Evolutionary conservation across 805 yeast genomes (phyloP).

Genomic region (Cyberlindnera petersonii): DNA sequence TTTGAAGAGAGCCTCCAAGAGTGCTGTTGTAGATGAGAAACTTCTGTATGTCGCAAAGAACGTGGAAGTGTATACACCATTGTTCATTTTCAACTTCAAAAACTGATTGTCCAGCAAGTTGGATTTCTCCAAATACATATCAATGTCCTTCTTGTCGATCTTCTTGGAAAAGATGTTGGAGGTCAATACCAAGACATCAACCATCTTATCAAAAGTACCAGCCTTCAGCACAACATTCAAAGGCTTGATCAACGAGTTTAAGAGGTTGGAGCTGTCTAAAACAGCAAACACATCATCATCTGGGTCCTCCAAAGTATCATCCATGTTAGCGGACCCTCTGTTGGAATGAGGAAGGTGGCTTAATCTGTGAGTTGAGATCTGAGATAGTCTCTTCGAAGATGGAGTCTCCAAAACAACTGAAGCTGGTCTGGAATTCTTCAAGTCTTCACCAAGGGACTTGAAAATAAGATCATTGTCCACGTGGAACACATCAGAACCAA

Average conservation of each 20-base stretch:
- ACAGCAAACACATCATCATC: slow-evolving; percentile 32
- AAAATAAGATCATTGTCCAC: slow-evolving; percentile 54
- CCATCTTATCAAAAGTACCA: slow-evolving; percentile 69
- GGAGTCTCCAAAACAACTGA: slow-evolving; percentile 47
- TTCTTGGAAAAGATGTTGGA: slow-evolving; percentile 51
- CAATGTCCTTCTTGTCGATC: slow-evolving; percentile 41
- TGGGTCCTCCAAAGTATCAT: slow-evolving; percentile 7
- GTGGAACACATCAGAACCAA: slow-evolving; percentile 54
- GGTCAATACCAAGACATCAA: slow-evolving; percentile 76
- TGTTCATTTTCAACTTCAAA: slow-evolving; percentile 53
- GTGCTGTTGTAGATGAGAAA: slow-evolving; percentile 52
- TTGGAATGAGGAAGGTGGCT: slow-evolving; percentile 13
- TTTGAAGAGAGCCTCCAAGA: slow-evolving; percentile 48
- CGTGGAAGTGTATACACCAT: slow-evolving; percentile 58
- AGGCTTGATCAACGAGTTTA: slow-evolving; percentile 28
- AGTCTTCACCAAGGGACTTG: slow-evolving; percentile 42
- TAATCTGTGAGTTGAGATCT: slow-evolving; percentile 30
- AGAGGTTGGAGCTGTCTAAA: slow-evolving; percentile 26
- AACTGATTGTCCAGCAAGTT: slow-evolving; percentile 36
- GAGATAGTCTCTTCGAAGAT: slow-evolving; percentile 37
- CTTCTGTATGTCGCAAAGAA: slow-evolving; percentile 68
- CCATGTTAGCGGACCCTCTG: slow-evolving; percentile 10
- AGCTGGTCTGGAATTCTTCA: slow-evolving; percentile 38
- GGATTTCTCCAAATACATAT: slow-evolving; percentile 33
- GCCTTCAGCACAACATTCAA: slow-evolving; percentile 53